phyloP scores from a whole-genome alignment of 2,329 filamentous ascomycete genomes.

The Chaetomium sp. region DNA sequence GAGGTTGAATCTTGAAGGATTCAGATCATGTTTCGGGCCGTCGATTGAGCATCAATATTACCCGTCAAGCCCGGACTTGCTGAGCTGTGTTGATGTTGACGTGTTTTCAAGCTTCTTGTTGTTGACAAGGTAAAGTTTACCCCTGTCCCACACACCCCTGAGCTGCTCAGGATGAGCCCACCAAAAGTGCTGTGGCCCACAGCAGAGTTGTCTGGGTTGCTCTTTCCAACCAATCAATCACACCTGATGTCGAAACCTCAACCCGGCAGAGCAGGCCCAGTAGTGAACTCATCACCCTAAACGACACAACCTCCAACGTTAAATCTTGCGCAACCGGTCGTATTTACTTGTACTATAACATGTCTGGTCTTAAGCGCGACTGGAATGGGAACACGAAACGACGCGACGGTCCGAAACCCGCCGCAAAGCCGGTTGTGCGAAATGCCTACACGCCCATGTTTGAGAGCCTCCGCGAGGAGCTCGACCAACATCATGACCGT shows the following conservation, averaged over 20 bases:
- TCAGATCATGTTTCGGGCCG: too few relatives aligned
- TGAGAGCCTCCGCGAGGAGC: constrained; percentile 73
- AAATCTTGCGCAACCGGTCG: neutral
- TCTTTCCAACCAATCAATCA: constrained; percentile 1
- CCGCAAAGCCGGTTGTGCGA: constrained; percentile 30
- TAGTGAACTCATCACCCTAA: neutral
- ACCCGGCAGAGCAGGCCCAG: neutral
- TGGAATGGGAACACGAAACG: constrained; percentile 45
- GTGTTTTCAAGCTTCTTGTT: neutral
- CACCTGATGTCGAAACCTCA: constrained; percentile 4
- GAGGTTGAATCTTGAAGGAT: too few relatives aligned
- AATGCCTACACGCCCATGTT: constrained; percentile 68
- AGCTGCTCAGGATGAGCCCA: too few relatives aligned
- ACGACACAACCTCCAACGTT: constrained; percentile 2
- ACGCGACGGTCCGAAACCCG: constrained; percentile 22
- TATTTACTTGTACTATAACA: constrained; percentile 21
- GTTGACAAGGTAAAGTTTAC: neutral
- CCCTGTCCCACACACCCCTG: neutral
- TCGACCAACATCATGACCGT: constrained; percentile 92
- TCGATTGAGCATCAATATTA: too few relatives aligned
- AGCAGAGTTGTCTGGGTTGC: neutral
- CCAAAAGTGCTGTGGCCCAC: too few relatives aligned
- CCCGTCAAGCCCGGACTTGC: too few relatives aligned
- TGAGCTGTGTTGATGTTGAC: neutral
- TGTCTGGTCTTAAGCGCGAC: constrained; percentile 47